Percentiles rank a stretch among this genome's conserved stretches.
Conservation (phyloP, 768 basidiomycete species). For the Russula vinacea region DNA sequence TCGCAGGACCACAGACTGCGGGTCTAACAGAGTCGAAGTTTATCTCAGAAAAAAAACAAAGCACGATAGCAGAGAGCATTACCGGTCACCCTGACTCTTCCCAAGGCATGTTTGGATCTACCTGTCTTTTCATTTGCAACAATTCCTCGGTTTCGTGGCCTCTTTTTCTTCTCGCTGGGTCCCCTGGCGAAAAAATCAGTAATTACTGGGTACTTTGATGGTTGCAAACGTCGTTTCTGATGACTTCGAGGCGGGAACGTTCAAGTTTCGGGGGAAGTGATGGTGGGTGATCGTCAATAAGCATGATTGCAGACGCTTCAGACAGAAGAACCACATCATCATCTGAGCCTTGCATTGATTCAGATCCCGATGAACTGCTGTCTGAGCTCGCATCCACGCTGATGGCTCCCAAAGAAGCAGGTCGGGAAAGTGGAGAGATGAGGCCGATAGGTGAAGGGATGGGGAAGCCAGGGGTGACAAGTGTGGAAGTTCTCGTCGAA, state of each 20-base stretch:
- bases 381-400: conserved; percentile 4
- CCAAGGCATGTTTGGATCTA: neutral
- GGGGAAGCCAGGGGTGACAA: conserved; percentile 16
- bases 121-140: conserved; percentile 5
- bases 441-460: neutral
- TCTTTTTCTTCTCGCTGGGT: conserved; percentile 5
- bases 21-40: neutral
- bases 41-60: neutral
- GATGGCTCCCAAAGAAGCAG: neutral
- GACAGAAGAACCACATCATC: conserved; percentile 1
- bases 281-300: conserved; percentile 12
- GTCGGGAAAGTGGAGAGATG: neutral
- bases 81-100: neutral
- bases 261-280: neutral
- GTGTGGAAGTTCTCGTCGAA: conserved; percentile 8
- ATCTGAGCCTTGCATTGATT: neutral
- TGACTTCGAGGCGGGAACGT: conserved; percentile 1
- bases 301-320: conserved; percentile 7
- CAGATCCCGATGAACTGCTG: conserved; percentile 6
- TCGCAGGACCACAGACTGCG: neutral
- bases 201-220: conserved; percentile 16
- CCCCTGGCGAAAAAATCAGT: conserved; percentile 16
- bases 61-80: neutral
- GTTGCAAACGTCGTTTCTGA: conserved; percentile 9
- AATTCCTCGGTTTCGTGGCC: conserved; percentile 3